Evolutionary conservation across 202 grass and related monocot genomes (phyloP), one percentile per base, ranked within the genome.

Genomic region (Setaria viridis): DNA sequence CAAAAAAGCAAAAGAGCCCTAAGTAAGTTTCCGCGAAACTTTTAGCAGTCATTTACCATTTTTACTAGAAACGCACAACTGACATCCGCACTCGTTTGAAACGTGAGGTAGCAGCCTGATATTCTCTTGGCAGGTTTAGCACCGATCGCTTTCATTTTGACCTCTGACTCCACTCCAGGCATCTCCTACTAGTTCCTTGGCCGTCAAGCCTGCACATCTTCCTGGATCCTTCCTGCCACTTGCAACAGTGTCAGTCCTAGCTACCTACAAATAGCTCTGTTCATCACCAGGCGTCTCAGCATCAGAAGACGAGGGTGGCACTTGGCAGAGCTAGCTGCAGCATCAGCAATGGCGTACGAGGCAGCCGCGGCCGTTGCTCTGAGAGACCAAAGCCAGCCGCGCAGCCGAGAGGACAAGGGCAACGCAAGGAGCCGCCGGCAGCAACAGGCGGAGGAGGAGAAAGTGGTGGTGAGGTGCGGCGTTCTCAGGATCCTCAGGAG

Each of bases 341-440:
- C 62, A 46, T 21, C 6, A 43, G 45, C 63, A 47, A 85, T 89
- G 78, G 65, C 45, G 79, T 90, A 82, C 37, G 88, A 86, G 17
- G 88, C 83, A 12, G 78, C 84, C 7, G 79, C 11, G 48, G 84
- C 72, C 35, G 54, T 71, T 65, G 79, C 73, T 78, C 48, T 12
- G 6, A 66, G 59, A 42, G 20, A 4, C 39, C 74, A 83, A 11
- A 50, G 69, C 67, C 58, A 76, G 80, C 67, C 25, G 47, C 82
- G 62, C 34, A 11, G 51, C 6, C 15, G 42, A 50, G 71, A 73
- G 29, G 47, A 48, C 16, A 68, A 47, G 42, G 17, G 19, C 6
- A 35, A 15, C 15, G 43, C 20, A 48, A 50, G 33, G 63, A 16
- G 68, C 43, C 48, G 64, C 19, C 33, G 32, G 25, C 77, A 10